These are phyloP conservation scores for Alopecurus myosuroides DNA, from an alignment of 176 grass and related monocot species.

Conservation along the genomic window DNA sequence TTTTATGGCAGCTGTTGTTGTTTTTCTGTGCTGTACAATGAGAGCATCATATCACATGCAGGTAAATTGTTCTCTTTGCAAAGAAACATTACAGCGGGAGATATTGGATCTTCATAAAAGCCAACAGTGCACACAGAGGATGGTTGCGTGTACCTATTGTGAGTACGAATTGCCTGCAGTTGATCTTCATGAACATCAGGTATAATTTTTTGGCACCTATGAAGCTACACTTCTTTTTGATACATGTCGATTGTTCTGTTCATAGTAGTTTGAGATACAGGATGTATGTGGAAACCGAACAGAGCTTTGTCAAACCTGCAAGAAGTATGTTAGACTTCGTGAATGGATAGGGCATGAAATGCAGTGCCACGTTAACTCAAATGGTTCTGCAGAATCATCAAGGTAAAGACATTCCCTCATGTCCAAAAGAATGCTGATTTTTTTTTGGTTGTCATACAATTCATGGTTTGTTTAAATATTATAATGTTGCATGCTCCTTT, in stretches of 20 bases:
- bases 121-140: constrained; percentile 69
- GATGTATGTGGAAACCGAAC: constrained; percentile 98
- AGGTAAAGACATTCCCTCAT: constrained; percentile 42
- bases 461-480: background rate
- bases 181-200: constrained; percentile 90
- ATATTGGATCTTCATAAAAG: constrained; percentile 71
- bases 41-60: constrained; percentile 33
- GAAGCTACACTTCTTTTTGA: background rate
- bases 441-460: background rate
- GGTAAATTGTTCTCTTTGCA: constrained; percentile 78
- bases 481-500: background rate
- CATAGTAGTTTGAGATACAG: constrained; percentile 37
- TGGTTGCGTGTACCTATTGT: constrained; percentile 85
- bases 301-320: constrained; percentile 72
- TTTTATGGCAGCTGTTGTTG: background rate
- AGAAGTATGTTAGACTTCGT: constrained; percentile 76
- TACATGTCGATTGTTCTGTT: background rate
- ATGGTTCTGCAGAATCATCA: constrained; percentile 49
- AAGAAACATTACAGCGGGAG: constrained; percentile 58
- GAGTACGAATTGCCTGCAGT: constrained; percentile 83
- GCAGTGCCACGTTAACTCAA: constrained; percentile 53
- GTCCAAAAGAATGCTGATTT: background rate
- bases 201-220: constrained; percentile 25
- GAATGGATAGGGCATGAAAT: constrained; percentile 71
- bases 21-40: constrained; percentile 6